Evolutionary conservation across 176 grass and related monocot genomes (phyloP), one percentile per base, ranked within the genome.

Genomic region (Bolboschoenus planiculmis): DNA sequence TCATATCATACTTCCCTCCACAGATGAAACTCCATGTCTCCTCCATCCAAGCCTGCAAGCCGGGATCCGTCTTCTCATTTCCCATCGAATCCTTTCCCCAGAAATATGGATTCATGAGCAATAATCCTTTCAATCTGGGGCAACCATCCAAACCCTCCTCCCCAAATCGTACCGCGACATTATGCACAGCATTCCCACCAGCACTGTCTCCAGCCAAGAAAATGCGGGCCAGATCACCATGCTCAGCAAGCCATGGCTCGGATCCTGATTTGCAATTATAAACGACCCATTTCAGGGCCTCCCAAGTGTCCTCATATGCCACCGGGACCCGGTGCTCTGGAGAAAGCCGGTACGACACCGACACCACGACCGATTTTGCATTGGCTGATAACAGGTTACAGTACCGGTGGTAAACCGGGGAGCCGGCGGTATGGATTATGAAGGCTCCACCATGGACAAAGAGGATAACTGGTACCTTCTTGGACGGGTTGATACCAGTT

Each of bases 371-470:
- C 4, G 88, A 87, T 9, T 90, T 75, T 14, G 10, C 59, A 3
- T 78, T 82, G 1, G 80, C 63, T 34, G 92, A 63, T 46, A 95
- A 88, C 42, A 81, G 36, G 81, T 84, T 83, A 40, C 84, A 83
- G 67, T 81, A 95, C 66, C 4, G 85, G 74, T 98, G 92, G 85
- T 98, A 98, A 37, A 82, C 76, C 40, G 78, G 74, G 61, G 96
- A 88, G 0, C 83, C 84, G 34, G 89, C 37, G 10, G 88, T 91
- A 82, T 94, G 89, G 85, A 93, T 73, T 15, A 98, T 0, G 84
- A 98, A 95, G 11, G 89, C 92, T 39, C 92, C 96, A 81, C 96
- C 96, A 83, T 98, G 96, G 84, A 95, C 89, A 91, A 89, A 98
- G 34, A 98, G 3, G 59, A 98, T 39, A 66, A 95, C 57, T 27